These are phyloP conservation scores for Candida pseudoglaebosa DNA, from an alignment of 805 yeast species.

Conservation along the genomic window DNA sequence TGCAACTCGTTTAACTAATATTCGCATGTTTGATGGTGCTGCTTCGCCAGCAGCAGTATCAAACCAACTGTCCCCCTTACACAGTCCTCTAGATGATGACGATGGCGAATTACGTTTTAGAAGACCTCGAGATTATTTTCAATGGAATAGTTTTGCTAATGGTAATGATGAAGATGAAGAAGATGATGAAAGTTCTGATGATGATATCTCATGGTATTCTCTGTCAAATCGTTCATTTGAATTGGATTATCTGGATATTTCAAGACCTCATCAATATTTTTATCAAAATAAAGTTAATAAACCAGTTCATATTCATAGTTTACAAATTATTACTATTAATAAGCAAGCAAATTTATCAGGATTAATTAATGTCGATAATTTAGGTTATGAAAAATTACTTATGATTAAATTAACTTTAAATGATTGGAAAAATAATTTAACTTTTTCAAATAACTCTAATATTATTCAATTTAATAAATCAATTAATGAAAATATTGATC, in stretches of 20 bases:
- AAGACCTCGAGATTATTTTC: slow-evolving; percentile 21
- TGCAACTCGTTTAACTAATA: slow-evolving; percentile 55
- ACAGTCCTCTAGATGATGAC: slow-evolving; percentile 22
- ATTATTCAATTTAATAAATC: slow-evolving; percentile 8
- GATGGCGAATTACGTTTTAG: slow-evolving; percentile 8
- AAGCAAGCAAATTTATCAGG: slow-evolving; percentile 13
- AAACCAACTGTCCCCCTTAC: slow-evolving; percentile 46
- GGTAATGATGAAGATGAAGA: slow-evolving; percentile 21
- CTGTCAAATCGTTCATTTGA: slow-evolving; percentile 1
- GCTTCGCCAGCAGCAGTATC: slow-evolving; percentile 66
- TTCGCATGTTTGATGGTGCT: slow-evolving; percentile 59
- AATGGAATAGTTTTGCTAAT: slow-evolving; percentile 19
- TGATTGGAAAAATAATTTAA: slow-evolving; percentile 39
- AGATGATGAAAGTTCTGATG: slow-evolving; percentile 11
- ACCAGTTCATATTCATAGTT: slow-evolving; percentile 4
- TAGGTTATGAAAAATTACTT: slow-evolving; percentile 34
- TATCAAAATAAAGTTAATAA: slow-evolving; percentile 2
- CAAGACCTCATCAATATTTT: slow-evolving; percentile 4
- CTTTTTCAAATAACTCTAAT: slow-evolving; percentile 19
- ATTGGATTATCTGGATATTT: slow-evolving; percentile 5
- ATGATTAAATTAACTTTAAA: slow-evolving; percentile 47
- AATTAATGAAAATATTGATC: slow-evolving; percentile 29
- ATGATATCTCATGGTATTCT: slow-evolving; percentile 2
- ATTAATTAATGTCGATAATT: slow-evolving; percentile 28
- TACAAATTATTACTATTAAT: slow-evolving; percentile 1